These are phyloP conservation scores for Microdochium trichocladiopsis DNA, from an alignment of 2,329 filamentous ascomycete genomes.

Conservation along the genomic window DNA sequence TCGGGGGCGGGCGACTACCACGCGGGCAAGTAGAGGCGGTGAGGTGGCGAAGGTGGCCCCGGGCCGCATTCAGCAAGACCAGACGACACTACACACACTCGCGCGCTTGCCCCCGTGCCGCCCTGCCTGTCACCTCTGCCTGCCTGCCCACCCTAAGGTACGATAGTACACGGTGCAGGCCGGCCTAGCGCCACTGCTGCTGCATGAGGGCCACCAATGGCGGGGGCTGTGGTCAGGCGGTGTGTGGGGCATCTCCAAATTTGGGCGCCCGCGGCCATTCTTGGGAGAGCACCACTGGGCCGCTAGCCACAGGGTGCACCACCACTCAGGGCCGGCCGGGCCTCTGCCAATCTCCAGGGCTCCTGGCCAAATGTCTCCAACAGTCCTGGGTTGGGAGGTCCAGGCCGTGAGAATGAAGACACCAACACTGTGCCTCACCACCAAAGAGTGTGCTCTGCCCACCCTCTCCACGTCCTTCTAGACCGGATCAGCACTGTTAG, in stretches of 20 bases:
- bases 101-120: too few relatives aligned
- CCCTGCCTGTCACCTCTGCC: too few relatives aligned
- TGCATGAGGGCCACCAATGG: neutral
- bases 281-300: too few relatives aligned
- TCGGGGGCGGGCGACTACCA: neutral
- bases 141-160: too few relatives aligned
- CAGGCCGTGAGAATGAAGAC: neutral
- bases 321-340: neutral
- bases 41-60: too few relatives aligned
- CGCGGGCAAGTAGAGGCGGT: neutral
- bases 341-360: neutral
- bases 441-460: neutral
- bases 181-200: conserved; percentile 4
- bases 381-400: neutral
- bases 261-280: neutral
- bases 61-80: too few relatives aligned
- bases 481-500: neutral
- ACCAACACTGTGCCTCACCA: neutral
- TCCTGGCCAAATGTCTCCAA: neutral
- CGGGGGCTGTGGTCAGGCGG: neutral
- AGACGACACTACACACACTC: conserved; percentile 18
- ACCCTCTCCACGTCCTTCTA: neutral
- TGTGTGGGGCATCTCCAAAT: neutral
- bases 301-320: too few relatives aligned
- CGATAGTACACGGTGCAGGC: conserved; percentile 19